Evolutionary conservation across 495 filamentous ascomycete species (phyloP).

Genomic region (Penicillium fimorum): DNA sequence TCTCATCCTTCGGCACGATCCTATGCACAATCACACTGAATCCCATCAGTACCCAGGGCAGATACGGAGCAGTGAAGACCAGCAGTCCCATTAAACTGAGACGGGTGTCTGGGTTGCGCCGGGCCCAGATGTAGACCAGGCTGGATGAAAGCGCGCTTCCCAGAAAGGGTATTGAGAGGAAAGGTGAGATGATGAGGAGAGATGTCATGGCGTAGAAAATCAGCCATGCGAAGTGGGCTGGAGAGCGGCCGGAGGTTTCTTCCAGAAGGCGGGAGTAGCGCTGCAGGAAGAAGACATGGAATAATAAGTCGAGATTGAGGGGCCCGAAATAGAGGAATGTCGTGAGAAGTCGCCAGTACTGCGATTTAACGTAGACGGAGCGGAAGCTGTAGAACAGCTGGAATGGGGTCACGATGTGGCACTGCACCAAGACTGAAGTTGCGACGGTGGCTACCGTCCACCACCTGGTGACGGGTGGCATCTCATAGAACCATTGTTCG

Average conservation of each 20-base stretch:
- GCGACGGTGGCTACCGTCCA: slow-evolving; percentile 93
- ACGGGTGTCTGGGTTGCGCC: slow-evolving; percentile 87
- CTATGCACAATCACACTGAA: slow-evolving; percentile 86
- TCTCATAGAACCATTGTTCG: slow-evolving; percentile 97
- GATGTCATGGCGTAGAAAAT: slow-evolving; percentile 77
- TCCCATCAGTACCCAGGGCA: slow-evolving; percentile 94
- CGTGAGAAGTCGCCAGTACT: slow-evolving; percentile 95
- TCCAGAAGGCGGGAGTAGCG: slow-evolving; percentile 95
- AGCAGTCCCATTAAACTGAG: slow-evolving; percentile 88
- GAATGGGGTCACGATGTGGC: slow-evolving; percentile 83
- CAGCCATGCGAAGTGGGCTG: slow-evolving; percentile 93
- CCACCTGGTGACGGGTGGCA: slow-evolving; percentile 91
- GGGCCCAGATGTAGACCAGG: slow-evolving; percentile 97
- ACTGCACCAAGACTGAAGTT: slow-evolving; percentile 89
- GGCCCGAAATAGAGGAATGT: slow-evolving; percentile 98
- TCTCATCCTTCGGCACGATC: slow-evolving; percentile 88
- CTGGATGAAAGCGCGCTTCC: slow-evolving; percentile 86
- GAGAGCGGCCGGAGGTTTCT: slow-evolving; percentile 83
- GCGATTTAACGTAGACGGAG: slow-evolving; percentile 82
- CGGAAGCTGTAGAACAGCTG: slow-evolving; percentile 96
- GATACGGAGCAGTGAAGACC: slow-evolving; percentile 88
- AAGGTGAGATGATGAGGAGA: slow-evolving; percentile 75
- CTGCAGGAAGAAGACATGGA: slow-evolving; percentile 98
- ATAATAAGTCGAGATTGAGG: slow-evolving; percentile 88
- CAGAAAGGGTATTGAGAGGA: slow-evolving; percentile 84